Evolutionary conservation across 306 rosid species (phyloP).

Genomic region (Astragalus membranaceus): DNA sequence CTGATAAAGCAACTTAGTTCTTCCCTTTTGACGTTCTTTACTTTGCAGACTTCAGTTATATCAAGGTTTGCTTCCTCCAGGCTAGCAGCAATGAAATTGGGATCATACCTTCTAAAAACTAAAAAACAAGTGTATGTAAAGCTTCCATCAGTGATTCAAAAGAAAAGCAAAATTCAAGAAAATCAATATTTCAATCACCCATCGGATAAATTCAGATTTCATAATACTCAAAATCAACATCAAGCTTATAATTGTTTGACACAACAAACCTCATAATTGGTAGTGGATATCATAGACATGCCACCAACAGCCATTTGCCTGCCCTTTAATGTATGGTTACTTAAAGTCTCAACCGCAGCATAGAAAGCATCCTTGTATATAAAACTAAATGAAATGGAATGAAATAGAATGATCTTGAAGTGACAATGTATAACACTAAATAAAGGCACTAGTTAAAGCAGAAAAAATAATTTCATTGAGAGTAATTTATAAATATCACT

Average conservation of each 20-base stretch:
- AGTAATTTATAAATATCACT: no score
- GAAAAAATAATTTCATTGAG: no score
- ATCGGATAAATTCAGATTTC: no score
- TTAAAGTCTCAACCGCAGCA: no score
- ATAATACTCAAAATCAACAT: neutral
- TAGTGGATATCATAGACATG: conserved; percentile 88
- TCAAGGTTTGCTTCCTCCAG: conserved; percentile 93
- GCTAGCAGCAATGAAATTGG: no score
- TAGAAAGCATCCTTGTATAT: no score
- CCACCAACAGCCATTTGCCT: conserved; percentile 91
- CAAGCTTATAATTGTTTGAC: neutral
- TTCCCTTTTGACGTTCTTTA: conserved; percentile 50
- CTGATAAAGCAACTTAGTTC: conserved; percentile 44
- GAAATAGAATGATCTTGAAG: no score
- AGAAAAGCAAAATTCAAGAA: no score
- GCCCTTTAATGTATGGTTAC: conserved; percentile 52
- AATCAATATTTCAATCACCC: no score
- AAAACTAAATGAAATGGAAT: no score
- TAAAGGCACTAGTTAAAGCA: no score
- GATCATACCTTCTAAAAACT: conserved; percentile 81
- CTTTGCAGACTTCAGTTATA: conserved; percentile 73
- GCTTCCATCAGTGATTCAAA: conserved; percentile 4
- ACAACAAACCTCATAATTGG: conserved; percentile 92
- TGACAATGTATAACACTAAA: no score
- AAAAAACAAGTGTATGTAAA: conserved; percentile 15